Percentiles rank a stretch among this genome's conserved stretches.
Evolutionary conservation across 495 filamentous ascomycete genomes (phyloP).

Genomic region (Aspergillus sclerotiicarbonarius): DNA sequence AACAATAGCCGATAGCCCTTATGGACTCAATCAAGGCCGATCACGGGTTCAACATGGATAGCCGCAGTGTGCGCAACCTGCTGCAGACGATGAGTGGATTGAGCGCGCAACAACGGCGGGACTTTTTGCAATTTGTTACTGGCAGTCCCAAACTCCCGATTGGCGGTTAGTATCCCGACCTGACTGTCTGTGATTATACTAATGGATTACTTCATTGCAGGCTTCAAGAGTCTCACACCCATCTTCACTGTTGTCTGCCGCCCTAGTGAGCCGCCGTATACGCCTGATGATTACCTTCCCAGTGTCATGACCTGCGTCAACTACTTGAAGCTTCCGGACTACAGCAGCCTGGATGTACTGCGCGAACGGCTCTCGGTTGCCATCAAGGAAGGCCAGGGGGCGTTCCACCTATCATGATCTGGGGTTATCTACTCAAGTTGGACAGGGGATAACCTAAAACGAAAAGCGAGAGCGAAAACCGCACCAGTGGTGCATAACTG

Average conservation of each 20-base stretch:
- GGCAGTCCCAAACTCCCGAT: constrained; percentile 98
- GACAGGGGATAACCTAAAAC: background rate
- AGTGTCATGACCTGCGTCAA: constrained; percentile 99
- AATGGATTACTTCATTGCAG: constrained; percentile 44
- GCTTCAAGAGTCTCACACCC: constrained; percentile 93
- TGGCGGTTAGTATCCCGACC: constrained; percentile 64
- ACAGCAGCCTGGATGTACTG: constrained; percentile 76
- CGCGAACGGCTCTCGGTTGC: constrained; percentile 74
- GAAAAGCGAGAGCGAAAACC: constrained; percentile 5
- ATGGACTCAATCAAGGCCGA: constrained; percentile 99
- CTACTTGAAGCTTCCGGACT: constrained; percentile 97
- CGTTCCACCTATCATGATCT: constrained; percentile 86
- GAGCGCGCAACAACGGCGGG: constrained; percentile 68
- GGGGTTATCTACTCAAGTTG: background rate
- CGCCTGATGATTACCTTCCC: constrained; percentile 93
- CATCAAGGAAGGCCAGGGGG: constrained; percentile 96
- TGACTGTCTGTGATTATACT: constrained; percentile 18
- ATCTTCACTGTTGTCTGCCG: constrained; percentile 99
- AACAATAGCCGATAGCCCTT: constrained; percentile 58
- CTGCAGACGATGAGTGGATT: constrained; percentile 96
- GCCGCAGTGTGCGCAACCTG: constrained; percentile 90
- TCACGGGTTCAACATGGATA: constrained; percentile 99
- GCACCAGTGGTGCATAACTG: constrained; percentile 1
- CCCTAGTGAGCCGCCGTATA: constrained; percentile 90
- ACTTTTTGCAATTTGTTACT: constrained; percentile 97